Evolutionary conservation across 805 yeast genomes (phyloP).

Genomic region (Myxozyma udenii): DNA sequence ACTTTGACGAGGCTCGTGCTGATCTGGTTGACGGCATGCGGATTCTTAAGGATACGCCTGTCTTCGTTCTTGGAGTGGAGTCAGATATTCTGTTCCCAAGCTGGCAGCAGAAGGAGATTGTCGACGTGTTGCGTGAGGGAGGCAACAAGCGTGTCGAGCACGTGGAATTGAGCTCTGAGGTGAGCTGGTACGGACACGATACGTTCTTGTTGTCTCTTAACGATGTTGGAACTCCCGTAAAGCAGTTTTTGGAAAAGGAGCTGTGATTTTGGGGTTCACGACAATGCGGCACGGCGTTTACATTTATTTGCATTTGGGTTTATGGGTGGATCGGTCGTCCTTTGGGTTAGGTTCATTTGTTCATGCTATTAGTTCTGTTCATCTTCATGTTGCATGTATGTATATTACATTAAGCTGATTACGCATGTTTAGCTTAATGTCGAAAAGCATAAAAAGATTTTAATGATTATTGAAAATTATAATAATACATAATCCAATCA

Average conservation of each 20-base stretch:
- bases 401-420: no score
- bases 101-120: constrained; percentile 89
- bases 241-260: constrained; percentile 52
- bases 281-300: constrained; percentile 8
- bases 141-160: constrained; percentile 50
- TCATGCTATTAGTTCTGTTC: background rate
- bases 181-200: constrained; percentile 86
- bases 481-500: no score
- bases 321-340: no score
- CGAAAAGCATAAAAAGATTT: no score
- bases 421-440: no score
- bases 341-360: background rate
- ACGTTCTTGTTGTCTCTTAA: constrained; percentile 78
- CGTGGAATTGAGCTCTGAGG: constrained; percentile 70
- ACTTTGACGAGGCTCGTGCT: constrained; percentile 30
- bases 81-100: constrained; percentile 88
- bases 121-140: constrained; percentile 50
- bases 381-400: background rate
- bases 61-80: constrained; percentile 86
- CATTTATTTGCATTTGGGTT: constrained; percentile 2
- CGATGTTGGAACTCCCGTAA: constrained; percentile 75
- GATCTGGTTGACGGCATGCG: constrained; percentile 68
- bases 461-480: no score
- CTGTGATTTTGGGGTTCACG: constrained; percentile 21
- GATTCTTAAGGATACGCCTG: constrained; percentile 59